phyloP scores from a whole-genome alignment of 1,284 basidiomycete species.

The Hypsizygus ulmarius region DNA sequence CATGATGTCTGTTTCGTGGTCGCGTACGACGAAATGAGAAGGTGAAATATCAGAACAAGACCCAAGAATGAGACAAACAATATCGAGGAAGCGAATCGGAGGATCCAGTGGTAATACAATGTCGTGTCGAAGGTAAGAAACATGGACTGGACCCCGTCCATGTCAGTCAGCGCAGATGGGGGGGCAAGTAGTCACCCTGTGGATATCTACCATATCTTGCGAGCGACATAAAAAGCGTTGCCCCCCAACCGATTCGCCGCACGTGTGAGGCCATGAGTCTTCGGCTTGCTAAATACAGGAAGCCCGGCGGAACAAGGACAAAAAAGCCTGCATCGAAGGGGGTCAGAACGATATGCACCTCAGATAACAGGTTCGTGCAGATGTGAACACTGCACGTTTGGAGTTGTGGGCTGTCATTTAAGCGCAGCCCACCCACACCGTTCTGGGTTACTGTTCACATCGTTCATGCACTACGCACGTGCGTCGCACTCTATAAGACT shows the following conservation, averaged over 20 bases:
- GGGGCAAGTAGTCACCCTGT: slow-evolving; percentile 1
- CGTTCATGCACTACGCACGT: neutral
- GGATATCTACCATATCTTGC: neutral
- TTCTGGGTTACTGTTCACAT: neutral
- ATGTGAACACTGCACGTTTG: too few species aligned
- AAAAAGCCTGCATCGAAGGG: too few species aligned
- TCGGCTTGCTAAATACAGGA: too few species aligned
- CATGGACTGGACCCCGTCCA: slow-evolving; percentile 10
- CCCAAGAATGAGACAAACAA: slow-evolving; percentile 25
- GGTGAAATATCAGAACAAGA: slow-evolving; percentile 29
- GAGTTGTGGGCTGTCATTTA: too few species aligned
- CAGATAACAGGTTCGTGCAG: too few species aligned
- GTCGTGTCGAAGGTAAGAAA: neutral
- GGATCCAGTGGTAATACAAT: neutral
- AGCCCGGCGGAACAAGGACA: too few species aligned
- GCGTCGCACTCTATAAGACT: neutral
- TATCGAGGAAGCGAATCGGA: slow-evolving; percentile 14
- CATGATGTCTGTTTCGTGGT: slow-evolving; percentile 48
- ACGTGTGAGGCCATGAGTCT: too few species aligned
- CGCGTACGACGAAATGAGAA: slow-evolving; percentile 33
- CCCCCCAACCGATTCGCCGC: too few species aligned
- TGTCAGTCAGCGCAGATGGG: neutral
- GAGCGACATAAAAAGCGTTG: slow-evolving; percentile 1
- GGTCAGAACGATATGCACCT: too few species aligned
- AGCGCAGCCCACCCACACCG: neutral